Percentiles rank a stretch among this genome's conserved stretches.
Evolutionary conservation across 2,329 filamentous ascomycete genomes (phyloP).

Genomic region (Mariannaea sp.): DNA sequence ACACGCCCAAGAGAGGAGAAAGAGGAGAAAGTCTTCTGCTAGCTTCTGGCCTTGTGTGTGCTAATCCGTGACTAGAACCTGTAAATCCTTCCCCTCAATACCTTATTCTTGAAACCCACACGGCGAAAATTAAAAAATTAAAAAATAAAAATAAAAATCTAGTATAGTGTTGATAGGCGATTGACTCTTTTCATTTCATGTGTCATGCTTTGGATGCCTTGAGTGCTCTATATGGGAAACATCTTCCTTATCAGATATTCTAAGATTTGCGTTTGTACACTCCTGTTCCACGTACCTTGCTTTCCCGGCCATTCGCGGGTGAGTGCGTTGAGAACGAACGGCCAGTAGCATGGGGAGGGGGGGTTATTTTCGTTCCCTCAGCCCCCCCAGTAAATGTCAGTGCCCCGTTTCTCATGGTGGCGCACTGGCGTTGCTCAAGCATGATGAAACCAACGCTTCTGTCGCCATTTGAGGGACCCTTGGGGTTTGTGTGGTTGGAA

Average conservation of each 20-base stretch:
- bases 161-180: too few relatives aligned
- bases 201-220: too few relatives aligned
- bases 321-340: not conserved
- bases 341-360: too few relatives aligned
- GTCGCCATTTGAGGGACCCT: slow-evolving; percentile 16
- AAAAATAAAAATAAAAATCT: too few relatives aligned
- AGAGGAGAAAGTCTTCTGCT: too few relatives aligned
- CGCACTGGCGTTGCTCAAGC: slow-evolving; percentile 19
- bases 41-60: not conserved
- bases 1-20: slow-evolving; percentile 25
- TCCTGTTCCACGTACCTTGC: not conserved
- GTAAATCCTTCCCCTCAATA: slow-evolving; percentile 1
- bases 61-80: slow-evolving; percentile 8
- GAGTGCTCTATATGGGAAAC: too few relatives aligned
- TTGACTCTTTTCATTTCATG: too few relatives aligned
- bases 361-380: too few relatives aligned
- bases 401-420: slow-evolving; percentile 3
- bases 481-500: slow-evolving; percentile 20
- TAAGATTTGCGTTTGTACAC: too few relatives aligned
- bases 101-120: slow-evolving; percentile 1
- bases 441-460: slow-evolving; percentile 35
- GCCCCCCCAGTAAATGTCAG: too few relatives aligned
- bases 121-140: too few relatives aligned
- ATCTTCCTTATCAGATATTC: not conserved
- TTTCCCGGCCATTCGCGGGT: not conserved